Base-by-base conservation (phyloP, 495 filamentous ascomycete species). In the Pseudoneurospora amorphoporcata region DNA sequence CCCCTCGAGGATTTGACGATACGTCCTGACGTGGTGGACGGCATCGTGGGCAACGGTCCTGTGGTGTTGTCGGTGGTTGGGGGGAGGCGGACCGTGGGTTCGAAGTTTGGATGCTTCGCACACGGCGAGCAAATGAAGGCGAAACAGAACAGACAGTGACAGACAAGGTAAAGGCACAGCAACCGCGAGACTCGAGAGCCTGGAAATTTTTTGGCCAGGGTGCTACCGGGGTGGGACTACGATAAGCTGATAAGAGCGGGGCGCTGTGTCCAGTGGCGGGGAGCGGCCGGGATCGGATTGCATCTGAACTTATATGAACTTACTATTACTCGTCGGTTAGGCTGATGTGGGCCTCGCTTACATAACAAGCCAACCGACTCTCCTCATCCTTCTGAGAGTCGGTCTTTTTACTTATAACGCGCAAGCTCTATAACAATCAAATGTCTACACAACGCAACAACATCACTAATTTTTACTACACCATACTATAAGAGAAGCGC, bases 1-100 rank as follows among this genome's bases (percentile, higher is more conserved):
- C 85, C 82, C 82, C 90, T 90, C 70, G 85, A 86, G 78, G 89
- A 84, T 82, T 91, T 92, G 32, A 83, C 81, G 77, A 90, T 89
- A 76, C 88, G 88, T 72, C 89, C 89, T 72, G 88, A 88, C 71
- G 87, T 86, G 73, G 85, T 86, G 79, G 88, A 86, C 69, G 81
- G 81, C 84, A 86, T 86, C 68, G 78, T 79, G 78, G 75, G 71
- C 37, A 39, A 41, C 42, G 65, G 42, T n/a, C 29, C 47, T 65
- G 29, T 47, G 32, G 37, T 43, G 10, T 70, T 43, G 23, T 45
- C 35, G 35, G 35, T 45, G 69, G 32, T 4, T 38, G 6, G 40
- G 16, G 32, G 42, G n/a, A n/a, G 70, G 42, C 43, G 41, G n/a
- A 35, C 35, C 35, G 69, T 43, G 39, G 29, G 69, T 37, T 68